Percentiles rank a stretch among this genome's conserved stretches.
Conservation (phyloP, 805 yeast species). For the Candida tibetensis region DNA sequence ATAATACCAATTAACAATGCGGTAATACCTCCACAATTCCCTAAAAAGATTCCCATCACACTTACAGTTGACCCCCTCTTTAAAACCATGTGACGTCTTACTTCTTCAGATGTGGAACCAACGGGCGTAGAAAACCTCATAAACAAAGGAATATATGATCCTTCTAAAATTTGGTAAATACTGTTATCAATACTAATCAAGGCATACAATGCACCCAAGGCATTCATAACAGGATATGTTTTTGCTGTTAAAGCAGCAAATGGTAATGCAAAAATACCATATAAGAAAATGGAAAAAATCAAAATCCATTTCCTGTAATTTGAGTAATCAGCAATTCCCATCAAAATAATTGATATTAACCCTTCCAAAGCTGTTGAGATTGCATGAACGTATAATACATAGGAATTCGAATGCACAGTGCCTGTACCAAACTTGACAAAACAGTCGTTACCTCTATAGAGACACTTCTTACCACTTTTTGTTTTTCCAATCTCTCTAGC, state of each 20-base stretch:
- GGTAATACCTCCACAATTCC: slow-evolving; percentile 37
- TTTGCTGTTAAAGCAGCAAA: slow-evolving; percentile 28
- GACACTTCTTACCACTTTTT: slow-evolving; percentile 22
- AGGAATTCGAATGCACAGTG: slow-evolving; percentile 32
- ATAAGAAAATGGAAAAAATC: slow-evolving; percentile 27
- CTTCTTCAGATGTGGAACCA: slow-evolving; percentile 19
- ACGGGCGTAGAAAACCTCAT: slow-evolving; percentile 30
- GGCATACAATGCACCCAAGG: slow-evolving; percentile 30
- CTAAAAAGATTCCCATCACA: slow-evolving; percentile 34
- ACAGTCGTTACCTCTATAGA: slow-evolving; percentile 34
- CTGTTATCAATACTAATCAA: slow-evolving; percentile 26
- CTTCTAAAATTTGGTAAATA: slow-evolving; percentile 36
- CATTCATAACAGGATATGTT: slow-evolving; percentile 19
- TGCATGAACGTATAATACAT: slow-evolving; percentile 37
- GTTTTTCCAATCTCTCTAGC: slow-evolving; percentile 30
- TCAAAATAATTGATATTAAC: slow-evolving; percentile 28
- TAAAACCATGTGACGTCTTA: slow-evolving; percentile 22
- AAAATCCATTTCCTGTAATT: slow-evolving; percentile 33
- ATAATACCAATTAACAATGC: slow-evolving; percentile 38
- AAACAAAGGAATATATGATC: slow-evolving; percentile 39
- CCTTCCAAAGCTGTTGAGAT: slow-evolving; percentile 40
- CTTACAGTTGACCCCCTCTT: slow-evolving; percentile 34
- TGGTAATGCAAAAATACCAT: slow-evolving; percentile 35
- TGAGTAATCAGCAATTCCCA: slow-evolving; percentile 42
- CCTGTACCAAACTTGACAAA: slow-evolving; percentile 34